Conservation (phyloP, 1,284 basidiomycete species). For the Ustilago xerochloae region DNA sequence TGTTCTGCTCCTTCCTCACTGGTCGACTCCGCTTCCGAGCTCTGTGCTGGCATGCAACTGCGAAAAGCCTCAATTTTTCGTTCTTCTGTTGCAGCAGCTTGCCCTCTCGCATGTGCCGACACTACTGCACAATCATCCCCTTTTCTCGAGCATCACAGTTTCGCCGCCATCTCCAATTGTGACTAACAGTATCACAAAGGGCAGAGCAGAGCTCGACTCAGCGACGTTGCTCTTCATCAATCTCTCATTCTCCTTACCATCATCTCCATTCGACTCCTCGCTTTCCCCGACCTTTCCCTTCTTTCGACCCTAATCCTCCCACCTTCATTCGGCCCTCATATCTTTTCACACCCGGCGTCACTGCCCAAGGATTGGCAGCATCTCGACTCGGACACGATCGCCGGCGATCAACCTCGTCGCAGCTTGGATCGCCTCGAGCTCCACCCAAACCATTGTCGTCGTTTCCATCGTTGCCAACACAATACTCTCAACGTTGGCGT, state of each 20-base stretch:
- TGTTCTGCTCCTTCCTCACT: too few species aligned
- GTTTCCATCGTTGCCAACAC: neutral
- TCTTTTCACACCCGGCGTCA: neutral
- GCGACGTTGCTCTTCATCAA: neutral
- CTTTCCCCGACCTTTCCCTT: neutral
- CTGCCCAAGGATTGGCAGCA: constrained; percentile 2
- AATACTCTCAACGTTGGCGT: neutral
- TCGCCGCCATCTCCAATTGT: neutral
- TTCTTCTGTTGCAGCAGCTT: neutral
- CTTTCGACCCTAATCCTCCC: neutral
- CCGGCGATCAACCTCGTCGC: constrained; percentile 20
- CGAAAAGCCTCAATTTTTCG: constrained; percentile 8
- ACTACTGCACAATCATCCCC: too few species aligned
- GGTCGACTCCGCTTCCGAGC: constrained; percentile 1
- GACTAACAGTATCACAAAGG: neutral
- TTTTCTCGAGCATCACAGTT: neutral
- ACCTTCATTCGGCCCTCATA: neutral
- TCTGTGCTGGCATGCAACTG: constrained; percentile 6
- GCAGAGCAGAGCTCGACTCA: too few species aligned
- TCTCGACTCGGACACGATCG: constrained; percentile 16
- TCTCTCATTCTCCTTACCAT: neutral
- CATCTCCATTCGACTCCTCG: neutral
- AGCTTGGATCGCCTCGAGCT: too few species aligned
- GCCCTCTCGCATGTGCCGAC: too few species aligned
- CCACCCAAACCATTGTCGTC: too few species aligned